Base-by-base conservation (phyloP, 23 red algal genomes). In the Cyanidiococcus yangmingshanensis region DNA sequence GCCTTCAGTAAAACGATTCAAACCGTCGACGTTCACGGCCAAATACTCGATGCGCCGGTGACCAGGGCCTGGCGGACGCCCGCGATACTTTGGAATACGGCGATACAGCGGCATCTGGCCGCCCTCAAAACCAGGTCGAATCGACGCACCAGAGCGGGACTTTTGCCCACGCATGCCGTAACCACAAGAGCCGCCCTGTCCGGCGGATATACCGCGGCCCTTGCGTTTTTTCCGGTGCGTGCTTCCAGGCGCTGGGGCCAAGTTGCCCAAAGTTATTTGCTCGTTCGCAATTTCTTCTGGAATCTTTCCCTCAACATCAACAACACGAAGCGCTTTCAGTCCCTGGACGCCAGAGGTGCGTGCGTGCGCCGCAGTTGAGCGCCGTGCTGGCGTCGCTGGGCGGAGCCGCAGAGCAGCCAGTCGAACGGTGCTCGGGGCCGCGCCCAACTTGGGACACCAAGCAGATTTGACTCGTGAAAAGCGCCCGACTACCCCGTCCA, bases 81-180 rank as follows among this genome's bases (percentile, higher is more conserved):
- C 94, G 16, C 88, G 84, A 79, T 84, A 98, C 88, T 95, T 95
- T 1, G 94, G 94, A 34, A 98, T n/a, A 26, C 94, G 76, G 57
- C 94, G 82, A 59, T 98, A 91, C 30, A 98, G 76, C 41, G 94
- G 94, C 17, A 86, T 98, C 82, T 98, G 94, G 63, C 94, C 94
- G 32, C 94, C 94, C 79, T 98, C 94, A 82, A 98, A 98, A 2
- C 94, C 94, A 16, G 84, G 88, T 39, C 94, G 85, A n/a, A 87
- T 84, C 21, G 79, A 85, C 50, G 79, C 68, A 35, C 94, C 94
- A 37, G 86, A 90, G 16, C 94, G 84, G 39, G 85, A 89, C 57
- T 98, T 98, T 39, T 98, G 94, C 3, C 94, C 94, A 25, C 94
- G 85, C 83, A 92, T 90, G 24, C 94, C 94, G 74, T 89, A 86